Evolutionary conservation across 371 early-diverging fungal genomes (phyloP), one percentile per base, ranked within the genome.

Genomic region (Actinomortierella ambigua): DNA sequence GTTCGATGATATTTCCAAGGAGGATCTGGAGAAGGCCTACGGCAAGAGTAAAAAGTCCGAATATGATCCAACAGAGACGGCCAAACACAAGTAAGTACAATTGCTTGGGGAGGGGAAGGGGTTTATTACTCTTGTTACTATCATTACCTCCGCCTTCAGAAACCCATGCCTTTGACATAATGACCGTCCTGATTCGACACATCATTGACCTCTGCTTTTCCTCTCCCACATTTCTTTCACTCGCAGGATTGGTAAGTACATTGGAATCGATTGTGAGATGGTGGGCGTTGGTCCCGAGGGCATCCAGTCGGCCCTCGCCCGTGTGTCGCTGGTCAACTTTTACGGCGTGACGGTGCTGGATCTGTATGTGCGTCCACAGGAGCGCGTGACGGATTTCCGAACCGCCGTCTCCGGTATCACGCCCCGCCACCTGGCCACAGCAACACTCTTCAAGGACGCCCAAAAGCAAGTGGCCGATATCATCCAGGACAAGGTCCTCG

Each of bases 241-340:
- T 27, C 55, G 1, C 50, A 86, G 83, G 59, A 62, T 83, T n/a
- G 95, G 94, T 41, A 92, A 91, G 66, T 95, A 82, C 66, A 75
- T 98, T 2, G 98, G 94, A 9, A 92, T 98, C 24, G 99, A 98
- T 87, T 98, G 99, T 78, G 98, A 98, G 77, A 98, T 97, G 98
- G 98, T 98, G 49, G 98, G 98, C 29, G 92, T 92, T n/a, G 98
- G 97, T 1, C 82, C 84, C 15, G 88, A 86, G 28, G 99, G 96
- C 2, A 60, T 43, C 13, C 77, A 87, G 29, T 93, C 95, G 5
- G 92, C 87, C 15, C 75, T 98, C 52, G 99, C 97, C 0, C 87
- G 98, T 26, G 95, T 98, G 18, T 87, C 88, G 49, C 73, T 98
- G 9, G 97, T 98, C 61, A 98, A 98, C 80, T 98, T 81, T 77